These are phyloP conservation scores for Coniochaeta hoffmannii DNA, from an alignment of 2,329 filamentous ascomycete species.

Conservation along the genomic window DNA sequence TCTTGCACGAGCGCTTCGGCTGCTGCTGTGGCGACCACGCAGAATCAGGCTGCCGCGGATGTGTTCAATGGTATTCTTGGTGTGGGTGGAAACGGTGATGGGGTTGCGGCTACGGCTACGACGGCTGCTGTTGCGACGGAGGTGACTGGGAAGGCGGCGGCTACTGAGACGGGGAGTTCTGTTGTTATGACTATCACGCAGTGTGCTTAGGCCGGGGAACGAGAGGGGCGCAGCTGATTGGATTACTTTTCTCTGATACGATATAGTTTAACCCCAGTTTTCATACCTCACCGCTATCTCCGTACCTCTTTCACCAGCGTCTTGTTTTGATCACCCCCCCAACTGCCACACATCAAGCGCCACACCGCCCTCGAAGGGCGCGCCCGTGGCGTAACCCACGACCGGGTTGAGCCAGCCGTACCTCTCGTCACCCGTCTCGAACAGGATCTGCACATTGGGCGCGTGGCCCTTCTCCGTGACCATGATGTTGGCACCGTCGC, in stretches of 20 bases:
- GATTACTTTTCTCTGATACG: too few species aligned
- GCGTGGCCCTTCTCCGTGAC: slow-evolving; percentile 27
- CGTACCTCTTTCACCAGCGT: background rate
- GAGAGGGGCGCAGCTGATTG: background rate
- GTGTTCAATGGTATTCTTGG: slow-evolving; percentile 22
- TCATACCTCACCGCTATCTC: background rate
- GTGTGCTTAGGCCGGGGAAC: slow-evolving; percentile 7
- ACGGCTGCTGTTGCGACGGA: slow-evolving; percentile 2
- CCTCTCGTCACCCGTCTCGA: slow-evolving; percentile 25
- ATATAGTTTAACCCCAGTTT: too few species aligned
- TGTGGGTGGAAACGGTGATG: slow-evolving; percentile 9
- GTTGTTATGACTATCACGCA: slow-evolving; percentile 15
- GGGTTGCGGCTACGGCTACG: slow-evolving; percentile 4
- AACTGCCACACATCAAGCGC: background rate
- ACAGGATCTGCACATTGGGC: slow-evolving; percentile 25
- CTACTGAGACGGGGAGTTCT: slow-evolving; percentile 6
- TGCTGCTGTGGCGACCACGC: slow-evolving; percentile 17
- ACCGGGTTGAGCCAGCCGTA: slow-evolving; percentile 30
- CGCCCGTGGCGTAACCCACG: slow-evolving; percentile 10
- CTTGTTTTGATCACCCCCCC: background rate
- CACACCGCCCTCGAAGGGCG: background rate
- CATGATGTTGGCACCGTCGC: slow-evolving; percentile 28
- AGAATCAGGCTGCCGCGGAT: slow-evolving; percentile 25
- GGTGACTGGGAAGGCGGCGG: background rate
- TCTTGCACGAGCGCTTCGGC: slow-evolving; percentile 18